A percentile compares a stretch with the other conserved stretches of the same genome.
Conservation (phyloP, 805 yeast genomes). For the Torulaspora gathmanii region DNA sequence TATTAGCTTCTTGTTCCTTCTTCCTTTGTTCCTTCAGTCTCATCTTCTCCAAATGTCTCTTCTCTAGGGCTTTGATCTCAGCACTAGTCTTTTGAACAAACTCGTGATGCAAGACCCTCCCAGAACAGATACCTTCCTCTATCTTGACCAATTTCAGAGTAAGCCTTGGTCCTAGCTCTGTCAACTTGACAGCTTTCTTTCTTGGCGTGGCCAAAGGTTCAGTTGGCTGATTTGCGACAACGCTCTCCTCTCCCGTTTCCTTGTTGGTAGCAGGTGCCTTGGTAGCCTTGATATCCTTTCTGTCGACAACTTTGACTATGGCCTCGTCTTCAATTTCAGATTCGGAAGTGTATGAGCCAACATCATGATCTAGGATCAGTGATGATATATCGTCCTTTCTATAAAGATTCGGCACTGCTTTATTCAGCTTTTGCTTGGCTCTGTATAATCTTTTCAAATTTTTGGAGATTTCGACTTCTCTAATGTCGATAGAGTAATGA, state of each 20-base stretch:
- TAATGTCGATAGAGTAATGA: slow-evolving; percentile 85
- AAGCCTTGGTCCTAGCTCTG: slow-evolving; percentile 91
- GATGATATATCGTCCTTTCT: slow-evolving; percentile 74
- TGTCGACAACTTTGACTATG: slow-evolving; percentile 54
- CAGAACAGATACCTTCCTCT: slow-evolving; percentile 86
- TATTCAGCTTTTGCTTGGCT: slow-evolving; percentile 55
- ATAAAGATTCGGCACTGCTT: slow-evolving; percentile 64
- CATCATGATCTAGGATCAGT: slow-evolving; percentile 73
- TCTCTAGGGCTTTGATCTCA: slow-evolving; percentile 60
- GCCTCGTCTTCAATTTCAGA: slow-evolving; percentile 93
- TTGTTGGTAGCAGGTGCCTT: slow-evolving; percentile 23
- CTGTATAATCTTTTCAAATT: slow-evolving; percentile 67
- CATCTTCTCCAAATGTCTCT: slow-evolving; percentile 57
- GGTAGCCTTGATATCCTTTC: slow-evolving; percentile 25
- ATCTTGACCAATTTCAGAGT: slow-evolving; percentile 72
- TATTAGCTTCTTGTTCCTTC: slow-evolving; percentile 72
- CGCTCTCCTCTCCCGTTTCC: slow-evolving; percentile 19
- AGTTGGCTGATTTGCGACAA: slow-evolving; percentile 1
- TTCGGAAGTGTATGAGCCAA: slow-evolving; percentile 76
- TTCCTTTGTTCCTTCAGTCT: slow-evolving; percentile 66
- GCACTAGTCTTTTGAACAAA: slow-evolving; percentile 55
- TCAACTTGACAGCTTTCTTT: slow-evolving; percentile 84
- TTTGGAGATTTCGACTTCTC: slow-evolving; percentile 70
- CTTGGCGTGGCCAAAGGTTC: slow-evolving; percentile 28
- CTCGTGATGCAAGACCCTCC: slow-evolving; percentile 83